Base-by-base conservation (phyloP, 2,329 filamentous ascomycete species). In the Xenosphaeropsis pyriputrescens region DNA sequence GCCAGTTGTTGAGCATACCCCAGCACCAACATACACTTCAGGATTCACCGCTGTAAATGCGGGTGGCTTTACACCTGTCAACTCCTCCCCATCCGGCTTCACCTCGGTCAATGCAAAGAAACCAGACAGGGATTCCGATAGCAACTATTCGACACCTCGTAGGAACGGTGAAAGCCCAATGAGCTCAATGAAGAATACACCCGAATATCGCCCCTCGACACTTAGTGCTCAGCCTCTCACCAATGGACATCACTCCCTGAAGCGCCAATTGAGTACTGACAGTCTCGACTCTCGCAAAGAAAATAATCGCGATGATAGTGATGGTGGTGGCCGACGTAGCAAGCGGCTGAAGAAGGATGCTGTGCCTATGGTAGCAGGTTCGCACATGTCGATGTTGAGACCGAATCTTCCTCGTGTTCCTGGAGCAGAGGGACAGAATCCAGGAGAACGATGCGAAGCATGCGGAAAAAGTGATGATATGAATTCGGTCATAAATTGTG, bases 381-480 rank as follows among this genome's bases (percentile, higher is more conserved):
- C 89, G 37, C 86, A 96, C 61, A 96, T 96, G 86, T 91, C 85
- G 43, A 75, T 89, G 51, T 86, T 93, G 53, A 83, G 89, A 38
- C 85, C 89, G 40, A 79, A 82, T 18, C 78, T 79, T 13, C 84
- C 79, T 14, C 72, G 75, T 44, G 66, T 77, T 41, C 67, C 69
- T 15, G 65, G 71, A 39, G 72, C 75, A 40, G 45, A 32, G 32
- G 43, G 47, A 17, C 46, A 44, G 18, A 44, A 64, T 32, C 65
- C 67, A 35, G 67, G 69, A 34, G 71, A 83, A 75, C 81, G 78
- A 57, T 98, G 91, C 54, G 86, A 95, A 56, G 76, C 75, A 15
- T 98, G 91, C 51, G 82, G 81, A 31, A 85, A 80, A 51, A 75
- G 75, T 15, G 83, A 91, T 19, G 81, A 89, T 41, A 64, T 65